phyloP scores from a whole-genome alignment of 345 rosid species.

The Acer negundo region DNA sequence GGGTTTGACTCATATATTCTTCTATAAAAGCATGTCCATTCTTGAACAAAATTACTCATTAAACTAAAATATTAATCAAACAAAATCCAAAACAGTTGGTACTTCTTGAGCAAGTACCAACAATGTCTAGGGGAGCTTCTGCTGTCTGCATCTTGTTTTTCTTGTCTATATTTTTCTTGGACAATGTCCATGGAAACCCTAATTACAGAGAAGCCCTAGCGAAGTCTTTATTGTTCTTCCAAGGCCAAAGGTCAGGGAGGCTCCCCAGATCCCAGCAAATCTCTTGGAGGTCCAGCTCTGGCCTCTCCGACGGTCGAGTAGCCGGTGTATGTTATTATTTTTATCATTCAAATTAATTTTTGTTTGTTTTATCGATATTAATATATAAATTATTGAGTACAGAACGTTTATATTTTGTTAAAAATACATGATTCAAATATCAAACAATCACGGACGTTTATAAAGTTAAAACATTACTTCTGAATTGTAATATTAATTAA shows the following conservation, averaged over 20 bases:
- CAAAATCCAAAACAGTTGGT: neutral
- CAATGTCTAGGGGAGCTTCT: slow-evolving; percentile 18
- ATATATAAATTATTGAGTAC: too few species aligned
- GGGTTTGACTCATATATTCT: neutral
- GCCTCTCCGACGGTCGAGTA: slow-evolving; percentile 68
- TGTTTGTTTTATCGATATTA: neutral
- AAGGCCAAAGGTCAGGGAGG: slow-evolving; percentile 88
- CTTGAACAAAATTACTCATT: neutral
- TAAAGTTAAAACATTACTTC: too few species aligned
- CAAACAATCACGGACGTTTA: too few species aligned
- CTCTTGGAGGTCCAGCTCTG: slow-evolving; percentile 77
- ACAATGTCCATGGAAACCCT: slow-evolving; percentile 52
- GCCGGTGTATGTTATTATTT: slow-evolving; percentile 44
- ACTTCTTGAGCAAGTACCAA: slow-evolving; percentile 5
- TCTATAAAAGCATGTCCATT: neutral
- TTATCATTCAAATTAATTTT: neutral
- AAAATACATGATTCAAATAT: too few species aligned
- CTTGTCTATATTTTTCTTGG: slow-evolving; percentile 24
- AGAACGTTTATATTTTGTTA: too few species aligned
- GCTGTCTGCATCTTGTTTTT: slow-evolving; percentile 26
- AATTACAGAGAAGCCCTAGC: slow-evolving; percentile 78
- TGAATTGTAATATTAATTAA: too few species aligned
- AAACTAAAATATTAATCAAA: neutral
- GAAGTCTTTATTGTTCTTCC: slow-evolving; percentile 81
- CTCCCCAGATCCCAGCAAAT: slow-evolving; percentile 55